Conservation (phyloP, 2,329 filamentous ascomycete species). For the Calonectria fujianensis region DNA sequence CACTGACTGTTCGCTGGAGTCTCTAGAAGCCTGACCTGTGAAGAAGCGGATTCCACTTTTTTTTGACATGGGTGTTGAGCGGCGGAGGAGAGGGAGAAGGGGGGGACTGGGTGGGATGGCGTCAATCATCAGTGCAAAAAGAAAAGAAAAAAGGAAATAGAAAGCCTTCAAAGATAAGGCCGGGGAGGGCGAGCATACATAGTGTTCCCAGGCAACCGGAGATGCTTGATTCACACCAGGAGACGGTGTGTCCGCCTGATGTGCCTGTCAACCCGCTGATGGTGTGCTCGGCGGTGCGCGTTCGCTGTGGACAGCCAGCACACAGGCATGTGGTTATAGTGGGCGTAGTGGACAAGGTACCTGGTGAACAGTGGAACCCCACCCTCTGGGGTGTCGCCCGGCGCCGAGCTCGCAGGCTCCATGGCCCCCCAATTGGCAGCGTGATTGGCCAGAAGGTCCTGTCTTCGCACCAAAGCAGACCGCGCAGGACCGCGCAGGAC, state of each 20-base stretch:
- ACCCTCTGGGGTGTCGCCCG: constrained; percentile 35
- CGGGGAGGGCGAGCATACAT: constrained; percentile 14
- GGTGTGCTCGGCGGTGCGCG: constrained; percentile 13
- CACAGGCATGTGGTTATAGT: constrained; percentile 26
- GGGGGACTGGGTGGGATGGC: background rate
- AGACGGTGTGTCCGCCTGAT: constrained; percentile 28
- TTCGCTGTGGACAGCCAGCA: constrained; percentile 23
- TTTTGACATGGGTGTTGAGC: constrained; percentile 20
- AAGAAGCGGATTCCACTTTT: constrained; percentile 25
- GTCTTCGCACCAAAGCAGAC: constrained; percentile 45
- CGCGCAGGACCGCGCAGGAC: constrained; percentile 46
- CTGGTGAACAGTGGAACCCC: constrained; percentile 30
- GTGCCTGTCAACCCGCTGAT: constrained; percentile 8
- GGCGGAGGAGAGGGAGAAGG: constrained; percentile 7
- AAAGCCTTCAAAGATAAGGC: constrained; percentile 9
- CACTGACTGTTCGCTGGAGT: constrained; percentile 38
- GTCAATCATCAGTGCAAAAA: constrained; percentile 2
- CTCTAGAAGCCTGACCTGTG: constrained; percentile 38
- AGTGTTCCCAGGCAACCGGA: constrained; percentile 10
- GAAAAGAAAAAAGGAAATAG: background rate
- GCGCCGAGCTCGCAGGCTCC: constrained; percentile 37
- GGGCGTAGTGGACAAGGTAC: constrained; percentile 27
- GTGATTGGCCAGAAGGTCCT: constrained; percentile 48
- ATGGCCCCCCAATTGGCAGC: constrained; percentile 27
- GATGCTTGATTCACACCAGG: constrained; percentile 7